Evolutionary conservation across 1,284 basidiomycete genomes (phyloP).

Genomic region (Microbotryum lychnidis-dioicae): DNA sequence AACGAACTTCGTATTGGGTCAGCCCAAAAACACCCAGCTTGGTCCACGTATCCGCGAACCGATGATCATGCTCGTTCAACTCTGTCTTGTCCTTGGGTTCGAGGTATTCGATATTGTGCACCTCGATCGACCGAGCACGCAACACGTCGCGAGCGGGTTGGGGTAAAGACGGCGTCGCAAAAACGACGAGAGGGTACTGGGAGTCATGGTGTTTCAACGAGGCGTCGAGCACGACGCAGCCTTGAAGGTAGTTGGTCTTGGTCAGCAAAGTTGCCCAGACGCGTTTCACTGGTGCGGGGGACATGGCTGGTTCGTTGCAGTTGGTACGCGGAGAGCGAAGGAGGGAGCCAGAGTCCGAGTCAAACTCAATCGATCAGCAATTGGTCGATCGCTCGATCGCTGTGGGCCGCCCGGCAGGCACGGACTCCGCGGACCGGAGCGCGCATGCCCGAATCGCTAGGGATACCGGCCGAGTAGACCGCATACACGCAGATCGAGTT

Average conservation of each 20-base stretch:
- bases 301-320: neutral
- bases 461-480: too few relatives aligned
- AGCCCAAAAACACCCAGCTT: slow-evolving; percentile 76
- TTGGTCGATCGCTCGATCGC: too few relatives aligned
- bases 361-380: too few relatives aligned
- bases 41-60: slow-evolving; percentile 83
- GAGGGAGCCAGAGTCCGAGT: too few relatives aligned
- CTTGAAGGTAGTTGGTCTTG: slow-evolving; percentile 54
- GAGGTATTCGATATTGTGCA: slow-evolving; percentile 56
- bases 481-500: too few relatives aligned
- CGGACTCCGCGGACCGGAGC: too few relatives aligned
- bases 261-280: slow-evolving; percentile 57
- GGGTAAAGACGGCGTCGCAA: slow-evolving; percentile 61
- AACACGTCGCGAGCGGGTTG: slow-evolving; percentile 53
- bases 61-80: slow-evolving; percentile 39
- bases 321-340: neutral
- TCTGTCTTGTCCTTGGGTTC: slow-evolving; percentile 51
- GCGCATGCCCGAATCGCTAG: too few relatives aligned
- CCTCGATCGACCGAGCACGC: slow-evolving; percentile 48
- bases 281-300: neutral
- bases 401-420: too few relatives aligned
- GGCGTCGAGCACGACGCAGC: slow-evolving; percentile 58
- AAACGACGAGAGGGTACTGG: slow-evolving; percentile 69
- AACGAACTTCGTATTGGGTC: slow-evolving; percentile 60
- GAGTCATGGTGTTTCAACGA: slow-evolving; percentile 57